Evolutionary conservation across 139 green algal species (phyloP).

Genomic region (Micractinium sp.): DNA sequence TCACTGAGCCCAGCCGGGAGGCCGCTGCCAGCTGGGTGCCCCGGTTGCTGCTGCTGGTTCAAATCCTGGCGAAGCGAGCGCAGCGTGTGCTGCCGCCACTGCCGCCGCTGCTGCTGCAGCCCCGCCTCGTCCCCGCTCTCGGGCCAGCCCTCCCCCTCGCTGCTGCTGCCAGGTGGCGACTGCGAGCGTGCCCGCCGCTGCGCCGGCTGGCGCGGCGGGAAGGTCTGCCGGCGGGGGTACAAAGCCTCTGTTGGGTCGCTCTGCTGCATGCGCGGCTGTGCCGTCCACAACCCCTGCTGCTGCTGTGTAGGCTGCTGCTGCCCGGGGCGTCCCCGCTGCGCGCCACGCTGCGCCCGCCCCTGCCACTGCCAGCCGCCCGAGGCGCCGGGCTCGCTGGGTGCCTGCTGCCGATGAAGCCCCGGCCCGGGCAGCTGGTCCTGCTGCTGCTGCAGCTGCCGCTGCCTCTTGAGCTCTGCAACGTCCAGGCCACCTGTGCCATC

Average conservation of each 20-base stretch:
- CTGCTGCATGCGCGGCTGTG: not conserved
- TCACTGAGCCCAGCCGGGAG: not conserved
- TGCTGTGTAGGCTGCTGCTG: not conserved
- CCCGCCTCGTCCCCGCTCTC: not conserved
- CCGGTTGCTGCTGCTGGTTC: not conserved
- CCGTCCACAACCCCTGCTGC: conserved; percentile 11
- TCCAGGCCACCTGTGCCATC: not conserved
- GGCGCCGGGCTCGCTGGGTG: not conserved
- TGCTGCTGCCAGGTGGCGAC: not conserved
- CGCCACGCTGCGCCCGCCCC: not conserved
- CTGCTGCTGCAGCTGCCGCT: not conserved
- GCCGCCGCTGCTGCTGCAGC: conserved; percentile 19
- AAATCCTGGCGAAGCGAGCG: conserved; percentile 21
- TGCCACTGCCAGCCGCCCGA: not conserved
- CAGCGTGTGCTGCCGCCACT: conserved; percentile 11
- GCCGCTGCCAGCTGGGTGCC: not conserved
- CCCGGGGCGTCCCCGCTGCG: not conserved
- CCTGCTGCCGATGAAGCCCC: no score
- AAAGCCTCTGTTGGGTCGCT: no score
- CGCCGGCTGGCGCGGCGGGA: no score
- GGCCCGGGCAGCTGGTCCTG: not conserved
- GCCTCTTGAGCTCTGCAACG: not conserved
- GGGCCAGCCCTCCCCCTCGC: not conserved
- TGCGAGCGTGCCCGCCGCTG: no score
- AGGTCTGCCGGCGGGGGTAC: no score